A percentile compares a stretch with the other conserved stretches of the same genome.
These are phyloP conservation scores for Tritrichomonas foetus DNA, from an alignment of 208 protist species.

Conservation along the genomic window DNA sequence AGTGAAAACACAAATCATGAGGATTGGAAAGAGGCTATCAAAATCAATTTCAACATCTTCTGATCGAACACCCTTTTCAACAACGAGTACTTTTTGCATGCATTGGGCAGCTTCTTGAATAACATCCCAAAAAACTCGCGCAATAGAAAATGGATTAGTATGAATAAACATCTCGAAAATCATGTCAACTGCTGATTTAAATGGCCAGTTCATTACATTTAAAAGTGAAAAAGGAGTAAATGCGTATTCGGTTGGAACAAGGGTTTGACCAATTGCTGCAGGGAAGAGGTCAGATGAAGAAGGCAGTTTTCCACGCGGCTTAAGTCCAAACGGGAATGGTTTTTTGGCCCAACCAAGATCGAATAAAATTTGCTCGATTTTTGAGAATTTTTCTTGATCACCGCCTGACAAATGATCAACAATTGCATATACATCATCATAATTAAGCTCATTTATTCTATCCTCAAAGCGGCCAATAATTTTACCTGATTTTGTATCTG, in stretches of 20 bases:
- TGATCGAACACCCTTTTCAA: not conserved
- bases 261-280: not conserved
- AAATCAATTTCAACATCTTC: constrained; percentile 40
- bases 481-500: not conserved
- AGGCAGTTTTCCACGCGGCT: not conserved
- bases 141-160: not conserved
- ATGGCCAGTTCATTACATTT: not conserved
- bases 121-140: not conserved
- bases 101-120: constrained; percentile 37
- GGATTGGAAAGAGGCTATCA: not conserved
- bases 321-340: not conserved
- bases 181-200: not conserved
- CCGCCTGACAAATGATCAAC: not conserved
- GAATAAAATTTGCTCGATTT: not conserved
- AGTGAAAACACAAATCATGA: not conserved
- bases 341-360: not conserved
- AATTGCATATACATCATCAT: not conserved
- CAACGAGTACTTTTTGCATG: not conserved
- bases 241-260: not conserved
- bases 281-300: not conserved
- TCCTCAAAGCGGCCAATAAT: not conserved
- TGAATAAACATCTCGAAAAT: not conserved
- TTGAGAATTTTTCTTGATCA: not conserved
- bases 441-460: not conserved
- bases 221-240: not conserved